Percentiles rank a stretch among this genome's conserved stretches.
Conservation (phyloP, 2,329 filamentous ascomycete species). For the Aspergillus amoenus region DNA sequence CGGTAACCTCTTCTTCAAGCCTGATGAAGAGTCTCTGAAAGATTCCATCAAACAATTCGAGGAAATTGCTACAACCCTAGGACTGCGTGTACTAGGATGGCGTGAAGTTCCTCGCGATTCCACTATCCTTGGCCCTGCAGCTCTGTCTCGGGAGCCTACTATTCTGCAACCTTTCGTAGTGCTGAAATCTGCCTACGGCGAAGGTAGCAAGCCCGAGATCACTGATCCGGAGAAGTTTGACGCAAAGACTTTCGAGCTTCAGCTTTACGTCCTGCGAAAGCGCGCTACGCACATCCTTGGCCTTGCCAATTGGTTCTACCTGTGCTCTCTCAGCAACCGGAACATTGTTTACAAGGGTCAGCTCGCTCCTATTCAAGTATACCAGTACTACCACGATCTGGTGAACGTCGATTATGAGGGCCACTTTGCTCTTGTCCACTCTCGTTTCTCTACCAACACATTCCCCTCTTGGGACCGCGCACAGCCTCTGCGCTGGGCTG, state of each 20-base stretch:
- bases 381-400: conserved; percentile 96
- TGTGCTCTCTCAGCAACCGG: conserved; percentile 94
- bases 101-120: conserved; percentile 94
- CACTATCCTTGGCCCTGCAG: conserved; percentile 86
- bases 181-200: conserved; percentile 77
- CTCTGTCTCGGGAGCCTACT: conserved; percentile 88
- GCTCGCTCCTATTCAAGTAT: conserved; percentile 89
- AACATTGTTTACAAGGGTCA: conserved; percentile 99
- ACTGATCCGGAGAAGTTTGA: conserved; percentile 81
- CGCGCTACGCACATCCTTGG: conserved; percentile 92
- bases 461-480: conserved; percentile 98
- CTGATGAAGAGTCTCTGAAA: conserved; percentile 82
- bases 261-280: conserved; percentile 93
- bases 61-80: conserved; percentile 84
- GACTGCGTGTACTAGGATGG: conserved; percentile 91
- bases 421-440: conserved; percentile 95
- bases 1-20: conserved; percentile 98
- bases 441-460: conserved; percentile 96
- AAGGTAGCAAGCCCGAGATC: conserved; percentile 72
- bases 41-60: conserved; percentile 92
- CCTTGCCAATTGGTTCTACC: conserved; percentile 97
- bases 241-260: conserved; percentile 82
- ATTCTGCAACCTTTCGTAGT: conserved; percentile 97
- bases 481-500: conserved; percentile 92
- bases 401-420: conserved; percentile 96